Evolutionary conservation across 805 yeast species (phyloP).

Genomic region (Candida oleophila): DNA sequence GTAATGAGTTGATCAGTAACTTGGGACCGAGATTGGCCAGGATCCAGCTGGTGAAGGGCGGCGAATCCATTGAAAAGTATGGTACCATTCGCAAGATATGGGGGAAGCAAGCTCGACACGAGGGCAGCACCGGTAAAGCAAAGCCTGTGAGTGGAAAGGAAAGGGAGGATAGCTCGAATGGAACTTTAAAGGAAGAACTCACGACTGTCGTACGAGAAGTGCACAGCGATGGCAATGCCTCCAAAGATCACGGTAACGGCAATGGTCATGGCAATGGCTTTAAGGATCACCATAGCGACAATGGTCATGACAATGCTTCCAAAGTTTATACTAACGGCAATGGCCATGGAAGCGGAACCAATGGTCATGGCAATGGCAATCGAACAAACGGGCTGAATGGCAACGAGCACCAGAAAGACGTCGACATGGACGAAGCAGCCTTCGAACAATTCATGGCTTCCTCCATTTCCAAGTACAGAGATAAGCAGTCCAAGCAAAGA

Average conservation of each 20-base stretch:
- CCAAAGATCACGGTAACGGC: background rate
- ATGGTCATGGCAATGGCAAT: too few species aligned
- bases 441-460: slow-evolving; percentile 35
- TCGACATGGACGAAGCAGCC: slow-evolving; percentile 19
- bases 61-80: slow-evolving; percentile 1
- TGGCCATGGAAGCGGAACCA: background rate
- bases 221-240: background rate
- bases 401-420: too few species aligned
- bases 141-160: background rate
- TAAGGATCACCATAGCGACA: background rate
- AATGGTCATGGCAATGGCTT: background rate
- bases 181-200: background rate
- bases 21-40: slow-evolving; percentile 4
- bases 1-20: background rate
- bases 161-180: background rate
- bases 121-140: too few species aligned
- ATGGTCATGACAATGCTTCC: too few species aligned
- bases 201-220: too few species aligned
- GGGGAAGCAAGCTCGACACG: background rate
- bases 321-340: background rate
- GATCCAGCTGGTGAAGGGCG: slow-evolving; percentile 11
- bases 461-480: slow-evolving; percentile 32
- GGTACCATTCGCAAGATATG: background rate
- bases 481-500: slow-evolving; percentile 16
- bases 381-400: slow-evolving; percentile 1